These are phyloP conservation scores for Scutellaria baicalensis DNA, from an alignment of 257 asterid genomes.

Conservation along the genomic window DNA sequence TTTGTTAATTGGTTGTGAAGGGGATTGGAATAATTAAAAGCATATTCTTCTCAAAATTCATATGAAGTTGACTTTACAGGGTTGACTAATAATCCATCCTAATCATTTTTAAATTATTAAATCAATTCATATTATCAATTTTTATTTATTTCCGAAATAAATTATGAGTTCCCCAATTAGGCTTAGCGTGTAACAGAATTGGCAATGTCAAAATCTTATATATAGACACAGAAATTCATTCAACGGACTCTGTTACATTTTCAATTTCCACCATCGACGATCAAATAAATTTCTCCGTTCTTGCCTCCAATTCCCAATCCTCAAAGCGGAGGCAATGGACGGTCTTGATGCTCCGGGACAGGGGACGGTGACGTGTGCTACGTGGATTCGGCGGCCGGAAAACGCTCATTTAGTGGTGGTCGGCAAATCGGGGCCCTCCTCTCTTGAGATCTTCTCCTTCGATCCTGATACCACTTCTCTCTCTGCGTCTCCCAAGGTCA, in stretches of 20 bases:
- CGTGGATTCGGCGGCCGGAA: constrained; percentile 97
- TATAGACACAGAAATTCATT: background rate
- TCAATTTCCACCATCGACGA: constrained; percentile 15
- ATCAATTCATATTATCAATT: background rate
- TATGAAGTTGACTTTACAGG: background rate
- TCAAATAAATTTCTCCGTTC: background rate
- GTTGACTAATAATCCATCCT: background rate
- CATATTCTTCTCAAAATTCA: constrained; percentile 2
- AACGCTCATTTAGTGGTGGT: constrained; percentile 72
- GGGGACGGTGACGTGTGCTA: constrained; percentile 63
- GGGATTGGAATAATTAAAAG: constrained; percentile 8
- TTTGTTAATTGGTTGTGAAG: background rate
- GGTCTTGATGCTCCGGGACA: constrained; percentile 46
- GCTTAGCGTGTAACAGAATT: no score
- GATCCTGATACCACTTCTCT: constrained; percentile 50
- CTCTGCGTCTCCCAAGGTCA: constrained; percentile 77
- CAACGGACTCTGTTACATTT: background rate
- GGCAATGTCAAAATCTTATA: no score
- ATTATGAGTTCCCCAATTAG: no score
- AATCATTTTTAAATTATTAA: background rate
- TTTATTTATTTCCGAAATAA: background rate
- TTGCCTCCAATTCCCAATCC: constrained; percentile 14
- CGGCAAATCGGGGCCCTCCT: constrained; percentile 62
- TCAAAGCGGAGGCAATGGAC: constrained; percentile 36
- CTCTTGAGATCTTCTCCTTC: constrained; percentile 76